phyloP scores from a whole-genome alignment of 257 asterid species.

The Solanum ossicruentum region DNA sequence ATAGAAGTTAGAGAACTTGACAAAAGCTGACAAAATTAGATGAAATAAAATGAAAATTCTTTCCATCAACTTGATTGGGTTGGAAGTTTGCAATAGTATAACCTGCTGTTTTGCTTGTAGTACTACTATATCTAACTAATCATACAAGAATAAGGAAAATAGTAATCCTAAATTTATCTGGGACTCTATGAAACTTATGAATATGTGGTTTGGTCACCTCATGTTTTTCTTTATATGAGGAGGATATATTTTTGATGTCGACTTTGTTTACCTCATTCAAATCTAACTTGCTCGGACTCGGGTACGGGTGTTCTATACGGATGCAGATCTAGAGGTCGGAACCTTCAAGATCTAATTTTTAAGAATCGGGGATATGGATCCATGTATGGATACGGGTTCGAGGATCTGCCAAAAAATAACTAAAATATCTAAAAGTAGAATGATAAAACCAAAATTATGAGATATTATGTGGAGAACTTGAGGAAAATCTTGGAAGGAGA shows the following conservation, averaged over 20 bases:
- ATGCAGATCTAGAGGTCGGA: too few relatives aligned
- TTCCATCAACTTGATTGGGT: neutral
- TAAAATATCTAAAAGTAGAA: too few relatives aligned
- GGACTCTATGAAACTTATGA: neutral
- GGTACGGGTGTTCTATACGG: too few relatives aligned
- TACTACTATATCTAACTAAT: neutral
- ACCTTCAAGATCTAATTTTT: too few relatives aligned
- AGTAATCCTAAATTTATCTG: neutral
- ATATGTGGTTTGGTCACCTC: neutral
- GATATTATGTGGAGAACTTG: too few relatives aligned
- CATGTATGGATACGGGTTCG: too few relatives aligned
- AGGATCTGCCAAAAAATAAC: too few relatives aligned
- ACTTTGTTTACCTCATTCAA: neutral
- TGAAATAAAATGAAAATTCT: neutral
- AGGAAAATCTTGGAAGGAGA: too few relatives aligned
- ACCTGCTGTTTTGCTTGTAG: neutral
- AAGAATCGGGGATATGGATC: too few relatives aligned
- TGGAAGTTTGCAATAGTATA: neutral
- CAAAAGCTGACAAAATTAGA: neutral
- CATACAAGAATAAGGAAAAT: neutral
- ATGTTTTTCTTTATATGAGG: neutral
- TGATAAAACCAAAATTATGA: too few relatives aligned
- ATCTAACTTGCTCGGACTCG: too few relatives aligned
- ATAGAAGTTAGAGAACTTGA: neutral
- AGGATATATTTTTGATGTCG: neutral